Evolutionary conservation across 495 filamentous ascomycete species (phyloP), one percentile per base, ranked within the genome.

Genomic region (Penicillium ochrochloron): DNA sequence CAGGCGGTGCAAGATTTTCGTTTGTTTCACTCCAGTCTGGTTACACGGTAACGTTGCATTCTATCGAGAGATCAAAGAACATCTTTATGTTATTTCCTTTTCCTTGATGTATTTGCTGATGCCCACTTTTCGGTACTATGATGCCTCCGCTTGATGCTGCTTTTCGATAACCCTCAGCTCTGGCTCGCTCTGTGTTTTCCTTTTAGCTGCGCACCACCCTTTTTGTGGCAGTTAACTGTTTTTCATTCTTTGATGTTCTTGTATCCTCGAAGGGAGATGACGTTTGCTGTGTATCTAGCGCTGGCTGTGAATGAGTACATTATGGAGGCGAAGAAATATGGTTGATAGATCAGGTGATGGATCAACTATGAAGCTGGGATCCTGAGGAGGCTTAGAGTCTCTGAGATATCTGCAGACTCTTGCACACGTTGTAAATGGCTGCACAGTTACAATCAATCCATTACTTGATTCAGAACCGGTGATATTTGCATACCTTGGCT

Each of bases 101-200:
- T 61, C 29, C 54, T 25, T 46, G 14, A 33, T 70, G 68, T 70
- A 68, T 63, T 68, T 68, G 65, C 65, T 55, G 52, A 67, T 63
- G 62, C 46, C 54, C 55, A 65, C n/a, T 51, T 64, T 66, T 57
- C 39, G 60, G 65, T 64, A 64, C 58, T 29, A 39, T 44, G 66
- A 65, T 67, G 66, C 62, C 67, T 46, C 50, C 64, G 57, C 61
- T 52, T 27, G 44, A 57, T 46, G 48, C 54, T 63, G 56, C 50
- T 54, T 14, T 31, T 62, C 31, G 56, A 56, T 42, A 57, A 55
- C 39, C 59, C 66, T 37, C 39, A 63, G 63, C 60, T 54, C 42
- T 66, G 70, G 64, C 58, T 62, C 34, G 23, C 42, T 57, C 58
- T 54, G 42, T 39, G 21, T 31, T 59, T 48, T 63, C 61, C 25